These are phyloP conservation scores for Zygotorulaspora florentina DNA, from an alignment of 805 yeast genomes.

Conservation along the genomic window DNA sequence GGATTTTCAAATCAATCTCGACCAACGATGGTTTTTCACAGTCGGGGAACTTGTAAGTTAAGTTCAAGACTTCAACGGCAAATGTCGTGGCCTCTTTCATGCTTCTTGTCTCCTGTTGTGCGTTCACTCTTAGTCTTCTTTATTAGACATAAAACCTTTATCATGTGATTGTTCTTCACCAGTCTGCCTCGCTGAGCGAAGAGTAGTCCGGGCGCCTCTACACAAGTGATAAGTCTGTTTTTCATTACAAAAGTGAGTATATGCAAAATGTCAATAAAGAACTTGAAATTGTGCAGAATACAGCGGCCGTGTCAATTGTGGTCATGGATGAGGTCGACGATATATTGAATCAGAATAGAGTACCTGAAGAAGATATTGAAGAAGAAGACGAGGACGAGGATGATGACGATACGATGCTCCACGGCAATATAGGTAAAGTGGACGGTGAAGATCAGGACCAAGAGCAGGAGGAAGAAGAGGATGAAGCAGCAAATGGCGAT, in stretches of 20 bases:
- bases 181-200: no score
- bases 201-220: no score
- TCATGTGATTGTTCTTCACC: no score
- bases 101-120: background rate
- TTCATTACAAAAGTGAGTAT: background rate
- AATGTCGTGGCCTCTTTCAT: conserved; percentile 5
- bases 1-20: conserved; percentile 56
- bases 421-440: conserved; percentile 21
- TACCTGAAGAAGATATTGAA: conserved; percentile 26
- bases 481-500: conserved; percentile 16
- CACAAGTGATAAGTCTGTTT: no score
- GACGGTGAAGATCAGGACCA: conserved; percentile 11
- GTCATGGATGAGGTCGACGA: conserved; percentile 33
- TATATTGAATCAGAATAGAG: conserved; percentile 28
- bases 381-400: conserved; percentile 32
- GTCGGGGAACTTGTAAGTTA: conserved; percentile 66
- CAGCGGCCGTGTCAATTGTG: background rate
- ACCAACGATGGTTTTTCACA: conserved; percentile 61
- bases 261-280: background rate
- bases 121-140: background rate
- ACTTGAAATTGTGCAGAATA: background rate
- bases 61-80: conserved; percentile 57
- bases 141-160: background rate
- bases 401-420: conserved; percentile 13
- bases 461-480: conserved; percentile 20